Conservation (phyloP, 225 moss, liverwort and hornwort genomes). For the Polytrichum formosum region DNA sequence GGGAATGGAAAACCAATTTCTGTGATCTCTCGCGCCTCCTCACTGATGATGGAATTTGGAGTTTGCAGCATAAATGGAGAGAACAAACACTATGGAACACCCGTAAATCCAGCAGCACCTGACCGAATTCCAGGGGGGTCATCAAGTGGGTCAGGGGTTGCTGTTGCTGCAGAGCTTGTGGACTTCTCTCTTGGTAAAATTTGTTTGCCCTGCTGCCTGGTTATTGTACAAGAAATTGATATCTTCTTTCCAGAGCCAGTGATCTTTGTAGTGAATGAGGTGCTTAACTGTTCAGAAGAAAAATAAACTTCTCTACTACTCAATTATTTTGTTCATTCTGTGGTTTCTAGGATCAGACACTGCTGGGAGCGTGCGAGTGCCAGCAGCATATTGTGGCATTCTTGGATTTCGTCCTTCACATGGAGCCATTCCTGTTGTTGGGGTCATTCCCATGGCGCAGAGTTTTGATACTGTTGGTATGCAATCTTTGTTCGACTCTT, state of each 20-base stretch:
- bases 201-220: too few relatives aligned
- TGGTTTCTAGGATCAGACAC: slow-evolving; percentile 80
- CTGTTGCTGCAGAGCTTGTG: slow-evolving; percentile 79
- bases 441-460: slow-evolving; percentile 80
- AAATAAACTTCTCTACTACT: background rate
- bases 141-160: slow-evolving; percentile 94
- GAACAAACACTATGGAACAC: slow-evolving; percentile 90
- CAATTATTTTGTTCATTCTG: background rate
- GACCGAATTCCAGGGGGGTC: slow-evolving; percentile 87
- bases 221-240: too few relatives aligned
- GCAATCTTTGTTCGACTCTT: background rate
- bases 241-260: too few relatives aligned
- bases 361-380: slow-evolving; percentile 80
- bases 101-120: slow-evolving; percentile 87
- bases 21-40: background rate
- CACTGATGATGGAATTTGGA: slow-evolving; percentile 3
- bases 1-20: background rate
- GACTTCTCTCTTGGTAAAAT: slow-evolving; percentile 79
- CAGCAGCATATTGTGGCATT: slow-evolving; percentile 91
- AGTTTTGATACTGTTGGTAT: slow-evolving; percentile 98
- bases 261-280: too few relatives aligned
- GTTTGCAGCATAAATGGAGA: slow-evolving; percentile 77
- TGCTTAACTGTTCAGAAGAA: background rate
- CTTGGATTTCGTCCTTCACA: slow-evolving; percentile 95
- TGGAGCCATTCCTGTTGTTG: slow-evolving; percentile 72